Conservation (phyloP, 805 yeast genomes). For the Lipomyces kockii region DNA sequence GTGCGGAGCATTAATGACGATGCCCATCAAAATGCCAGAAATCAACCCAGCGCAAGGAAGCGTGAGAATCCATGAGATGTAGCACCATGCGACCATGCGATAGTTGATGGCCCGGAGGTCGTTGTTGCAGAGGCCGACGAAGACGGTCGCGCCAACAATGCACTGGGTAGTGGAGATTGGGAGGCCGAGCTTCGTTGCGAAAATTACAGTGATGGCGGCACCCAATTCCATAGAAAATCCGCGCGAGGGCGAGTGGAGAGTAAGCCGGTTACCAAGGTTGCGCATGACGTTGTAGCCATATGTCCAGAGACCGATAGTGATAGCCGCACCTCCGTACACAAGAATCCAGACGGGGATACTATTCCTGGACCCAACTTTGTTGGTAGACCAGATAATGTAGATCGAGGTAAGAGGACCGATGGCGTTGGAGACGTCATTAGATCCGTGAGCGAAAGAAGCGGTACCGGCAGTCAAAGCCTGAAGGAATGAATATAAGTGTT, state of each 20-base stretch:
- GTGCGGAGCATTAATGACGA: slow-evolving; percentile 67
- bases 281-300: slow-evolving; percentile 73
- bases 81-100: slow-evolving; percentile 76
- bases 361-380: slow-evolving; percentile 52
- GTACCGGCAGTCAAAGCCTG: slow-evolving; percentile 78
- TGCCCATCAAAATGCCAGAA: slow-evolving; percentile 68
- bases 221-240: slow-evolving; percentile 79
- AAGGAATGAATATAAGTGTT: slow-evolving; percentile 66
- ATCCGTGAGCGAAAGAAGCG: slow-evolving; percentile 83
- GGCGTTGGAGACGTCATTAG: slow-evolving; percentile 79
- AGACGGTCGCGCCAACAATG: slow-evolving; percentile 78
- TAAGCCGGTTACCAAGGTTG: slow-evolving; percentile 73
- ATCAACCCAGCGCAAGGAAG: slow-evolving; percentile 74
- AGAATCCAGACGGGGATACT: slow-evolving; percentile 75
- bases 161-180: slow-evolving; percentile 81
- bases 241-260: slow-evolving; percentile 76
- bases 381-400: slow-evolving; percentile 63
- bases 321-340: slow-evolving; percentile 66
- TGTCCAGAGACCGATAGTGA: slow-evolving; percentile 72
- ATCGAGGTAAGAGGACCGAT: slow-evolving; percentile 75
- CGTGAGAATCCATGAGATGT: slow-evolving; percentile 72
- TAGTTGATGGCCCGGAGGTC: slow-evolving; percentile 70
- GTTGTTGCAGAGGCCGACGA: slow-evolving; percentile 72
- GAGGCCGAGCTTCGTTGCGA: slow-evolving; percentile 73
- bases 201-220: slow-evolving; percentile 73